A percentile compares a stretch with the other conserved stretches of the same genome.
These are phyloP conservation scores for Salix suchowensis DNA, from an alignment of 345 rosid genomes.

Conservation along the genomic window DNA sequence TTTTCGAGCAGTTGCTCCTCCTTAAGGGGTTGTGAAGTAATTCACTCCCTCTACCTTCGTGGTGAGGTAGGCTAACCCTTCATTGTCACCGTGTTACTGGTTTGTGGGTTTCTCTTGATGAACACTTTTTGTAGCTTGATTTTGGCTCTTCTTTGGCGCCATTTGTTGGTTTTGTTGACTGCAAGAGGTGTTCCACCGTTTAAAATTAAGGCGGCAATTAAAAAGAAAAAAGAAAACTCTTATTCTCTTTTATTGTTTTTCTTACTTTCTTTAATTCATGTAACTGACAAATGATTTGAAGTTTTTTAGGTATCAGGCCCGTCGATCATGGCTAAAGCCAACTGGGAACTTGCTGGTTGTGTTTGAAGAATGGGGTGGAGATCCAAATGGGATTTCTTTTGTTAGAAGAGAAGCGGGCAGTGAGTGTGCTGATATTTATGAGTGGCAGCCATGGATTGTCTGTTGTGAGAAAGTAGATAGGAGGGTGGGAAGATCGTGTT, in stretches of 20 bases:
- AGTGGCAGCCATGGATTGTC: slow-evolving; percentile 91
- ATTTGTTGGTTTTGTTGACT: background rate
- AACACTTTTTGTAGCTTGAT: background rate
- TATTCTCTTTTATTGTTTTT: too few species aligned
- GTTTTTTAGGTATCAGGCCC: slow-evolving; percentile 75
- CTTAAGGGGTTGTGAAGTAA: background rate
- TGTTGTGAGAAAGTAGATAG: slow-evolving; percentile 38
- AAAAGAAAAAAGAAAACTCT: too few species aligned
- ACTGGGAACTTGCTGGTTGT: slow-evolving; percentile 82
- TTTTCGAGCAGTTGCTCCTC: background rate
- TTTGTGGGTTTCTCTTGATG: background rate
- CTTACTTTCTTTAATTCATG: background rate
- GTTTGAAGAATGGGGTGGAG: slow-evolving; percentile 98
- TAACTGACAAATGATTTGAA: background rate
- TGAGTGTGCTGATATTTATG: slow-evolving; percentile 83
- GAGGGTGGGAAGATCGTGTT: too few species aligned
- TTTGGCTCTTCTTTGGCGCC: background rate
- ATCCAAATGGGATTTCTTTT: slow-evolving; percentile 75
- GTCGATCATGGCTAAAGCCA: slow-evolving; percentile 85
- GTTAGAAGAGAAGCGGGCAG: slow-evolving; percentile 83
- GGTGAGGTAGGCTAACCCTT: background rate
- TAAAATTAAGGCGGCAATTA: too few species aligned
- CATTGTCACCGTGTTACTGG: background rate
- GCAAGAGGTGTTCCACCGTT: background rate
- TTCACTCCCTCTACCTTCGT: background rate